Base-by-base conservation (phyloP, 306 rosid species). In the Trifolium pratense region DNA sequence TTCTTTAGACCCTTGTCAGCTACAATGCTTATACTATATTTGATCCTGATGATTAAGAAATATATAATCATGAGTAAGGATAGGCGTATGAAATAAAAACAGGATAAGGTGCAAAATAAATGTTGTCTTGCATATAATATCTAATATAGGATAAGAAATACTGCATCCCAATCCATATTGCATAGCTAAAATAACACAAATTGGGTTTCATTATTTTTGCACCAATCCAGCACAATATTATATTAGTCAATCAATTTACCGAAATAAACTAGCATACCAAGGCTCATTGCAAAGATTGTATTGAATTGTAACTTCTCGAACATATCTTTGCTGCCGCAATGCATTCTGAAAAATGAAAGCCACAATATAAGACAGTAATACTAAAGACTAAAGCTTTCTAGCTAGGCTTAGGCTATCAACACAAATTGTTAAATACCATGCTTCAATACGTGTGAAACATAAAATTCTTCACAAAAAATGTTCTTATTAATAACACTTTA, bases 201-300 rank as follows among this genome's bases (percentile, higher is more conserved):
- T 20, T 42, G 31, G 64, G 17, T 67, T 43, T 62, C 14, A 77
- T 17, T 45, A 52, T 40, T 59, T 43, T 67, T 31, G 36, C 53
- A 67, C 16, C 9, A 52, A 43, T 49, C 60, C 20, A 75, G 21
- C 9, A 65, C 18, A 81, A 36, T 14, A 58, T 39, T 59, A 39
- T 18, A 66, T 39, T 40, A 60, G 51, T 49, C 56, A 75, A 37
- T 49, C 61, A 75, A 14, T 16, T 65, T 36, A 31, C 36, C 43
- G 53, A 76, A 16, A 39, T 52, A 71, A 66, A 63, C 57, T 59
- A 59, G 62, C 67, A 37, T 91, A 94, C 98, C 97, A 94, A 14
- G 99, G 99, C 66, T 94, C 99, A 82, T 94, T 91, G 95, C 99
- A 94, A 78, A 94, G 99, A 85, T 94, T 94, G 91, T 94, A 94